Evolutionary conservation across 1,139 yeast species (phyloP), one percentile per base, ranked within the genome.

Genomic region (Schwanniomyces etchellsii): DNA sequence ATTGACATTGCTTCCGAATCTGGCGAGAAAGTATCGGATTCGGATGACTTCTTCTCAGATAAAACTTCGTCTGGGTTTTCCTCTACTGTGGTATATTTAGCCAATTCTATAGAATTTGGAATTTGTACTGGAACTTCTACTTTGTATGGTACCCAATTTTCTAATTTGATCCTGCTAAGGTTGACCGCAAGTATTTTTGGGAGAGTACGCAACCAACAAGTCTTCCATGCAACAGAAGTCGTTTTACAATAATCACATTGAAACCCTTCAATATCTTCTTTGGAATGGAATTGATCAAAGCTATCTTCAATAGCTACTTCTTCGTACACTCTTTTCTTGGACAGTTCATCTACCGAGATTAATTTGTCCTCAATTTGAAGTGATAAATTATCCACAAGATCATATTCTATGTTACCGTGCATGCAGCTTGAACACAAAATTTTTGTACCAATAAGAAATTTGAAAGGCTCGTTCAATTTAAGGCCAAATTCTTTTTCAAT

Each of bases 81-180:
- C 2, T 50, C 72, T 0, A 47, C 45, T 16, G 70, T 47, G 35
- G 57, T 26, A 25, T 50, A 58, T 1, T 38, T 32, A 0, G 48
- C 25, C 11, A 75, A 38, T 34, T 64, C 62, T 4, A 51, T 46
- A 2, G 53, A 50, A 7, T 71, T 74, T 2, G 88, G 81, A 2
- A 81, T 62, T 1, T 61, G 57, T 9, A 85, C 66, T 3, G 94
- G 93, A 5, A 81, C 84, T 39, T 79, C 82, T 1, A 84, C 67
- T 52, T 91, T 91, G 0, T 76, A 66, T 0, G 98, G 97, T 2
- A 80, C 83, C 97, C 97, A 91, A 49, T 88, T 85, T 32, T 81
- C 81, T 31, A 91, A 60, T 38, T 81, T 77, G 35, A 91, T 86
- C 47, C 98, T 68, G 38, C 85, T 81, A 2, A 85, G 84, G 43